A percentile compares a stretch with the other conserved stretches of the same genome.
These are phyloP conservation scores for Candida mattraensis DNA, from an alignment of 805 yeast species.

Conservation along the genomic window DNA sequence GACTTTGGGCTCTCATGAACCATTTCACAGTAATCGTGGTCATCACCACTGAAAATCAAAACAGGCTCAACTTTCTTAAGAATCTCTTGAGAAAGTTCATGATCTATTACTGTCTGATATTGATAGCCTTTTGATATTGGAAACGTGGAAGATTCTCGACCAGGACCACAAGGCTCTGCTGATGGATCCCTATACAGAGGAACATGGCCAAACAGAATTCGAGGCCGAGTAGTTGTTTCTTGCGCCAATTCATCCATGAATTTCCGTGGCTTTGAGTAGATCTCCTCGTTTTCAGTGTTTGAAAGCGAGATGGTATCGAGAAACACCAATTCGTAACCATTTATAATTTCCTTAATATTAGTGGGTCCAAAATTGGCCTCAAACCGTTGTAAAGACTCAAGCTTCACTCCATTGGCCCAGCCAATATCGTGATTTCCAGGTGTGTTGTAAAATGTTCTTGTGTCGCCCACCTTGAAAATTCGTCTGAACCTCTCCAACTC, in stretches of 20 bases:
- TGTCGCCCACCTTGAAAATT: slow-evolving; percentile 56
- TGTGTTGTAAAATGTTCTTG: slow-evolving; percentile 38
- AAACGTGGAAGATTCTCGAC: slow-evolving; percentile 69
- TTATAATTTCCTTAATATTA: slow-evolving; percentile 50
- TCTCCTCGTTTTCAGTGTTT: slow-evolving; percentile 46
- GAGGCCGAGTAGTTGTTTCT: slow-evolving; percentile 43
- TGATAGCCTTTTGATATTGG: slow-evolving; percentile 77
- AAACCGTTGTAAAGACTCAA: slow-evolving; percentile 61
- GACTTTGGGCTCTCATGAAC: slow-evolving; percentile 11
- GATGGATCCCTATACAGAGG: slow-evolving; percentile 76
- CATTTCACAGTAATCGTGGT: slow-evolving; percentile 82
- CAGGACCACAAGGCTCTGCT: slow-evolving; percentile 67
- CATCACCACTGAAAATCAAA: slow-evolving; percentile 86
- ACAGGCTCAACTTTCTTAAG: slow-evolving; percentile 62
- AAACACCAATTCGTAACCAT: slow-evolving; percentile 72
- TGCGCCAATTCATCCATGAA: slow-evolving; percentile 46
- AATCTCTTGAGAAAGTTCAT: slow-evolving; percentile 56
- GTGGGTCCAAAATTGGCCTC: slow-evolving; percentile 72
- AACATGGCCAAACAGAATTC: slow-evolving; percentile 79
- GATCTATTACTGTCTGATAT: slow-evolving; percentile 84
- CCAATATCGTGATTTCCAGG: slow-evolving; percentile 99
- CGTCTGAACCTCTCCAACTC: slow-evolving; percentile 69
- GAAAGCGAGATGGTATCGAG: slow-evolving; percentile 84
- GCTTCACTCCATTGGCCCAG: slow-evolving; percentile 70
- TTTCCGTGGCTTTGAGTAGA: slow-evolving; percentile 47